A percentile compares a stretch with the other conserved stretches of the same genome.
phyloP scores from a whole-genome alignment of 1,284 basidiomycete genomes.

The Heimioporus punctisporus region DNA sequence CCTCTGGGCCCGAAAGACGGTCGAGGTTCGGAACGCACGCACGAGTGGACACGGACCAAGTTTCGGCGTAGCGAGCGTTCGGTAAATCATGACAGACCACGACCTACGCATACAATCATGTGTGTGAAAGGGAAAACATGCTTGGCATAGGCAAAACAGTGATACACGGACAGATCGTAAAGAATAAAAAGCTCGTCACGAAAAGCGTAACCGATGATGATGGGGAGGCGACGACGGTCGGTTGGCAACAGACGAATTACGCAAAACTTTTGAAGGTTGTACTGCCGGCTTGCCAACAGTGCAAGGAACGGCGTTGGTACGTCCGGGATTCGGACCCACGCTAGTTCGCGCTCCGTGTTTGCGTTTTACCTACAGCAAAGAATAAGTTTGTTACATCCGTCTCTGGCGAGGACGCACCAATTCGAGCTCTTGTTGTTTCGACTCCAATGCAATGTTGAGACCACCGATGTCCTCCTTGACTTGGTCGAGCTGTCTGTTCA shows the following conservation, averaged over 20 bases:
- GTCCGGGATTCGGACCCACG: conserved; percentile 59
- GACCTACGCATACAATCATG: background rate
- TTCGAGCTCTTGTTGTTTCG: conserved; percentile 91
- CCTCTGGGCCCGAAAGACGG: conserved; percentile 40
- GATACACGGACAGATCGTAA: background rate
- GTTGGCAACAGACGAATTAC: background rate
- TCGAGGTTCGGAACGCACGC: conserved; percentile 26
- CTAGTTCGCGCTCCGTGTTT: conserved; percentile 63
- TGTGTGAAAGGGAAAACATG: background rate
- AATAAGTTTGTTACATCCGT: background rate
- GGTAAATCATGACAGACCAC: background rate
- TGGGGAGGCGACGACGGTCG: background rate
- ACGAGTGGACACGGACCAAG: background rate
- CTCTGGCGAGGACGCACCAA: conserved; percentile 51
- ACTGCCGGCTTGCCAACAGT: background rate
- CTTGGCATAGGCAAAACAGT: background rate
- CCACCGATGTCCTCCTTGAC: conserved; percentile 79
- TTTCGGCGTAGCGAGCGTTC: background rate
- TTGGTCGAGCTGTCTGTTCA: conserved; percentile 66
- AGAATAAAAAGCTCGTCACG: background rate
- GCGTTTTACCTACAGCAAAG: conserved; percentile 64
- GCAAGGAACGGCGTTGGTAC: conserved; percentile 39
- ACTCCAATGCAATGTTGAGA: conserved; percentile 84
- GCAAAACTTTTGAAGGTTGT: background rate
- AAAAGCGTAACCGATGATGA: background rate